A percentile compares a stretch with the other conserved stretches of the same genome.
phyloP scores from a whole-genome alignment of 805 yeast species.

The Saccharomycopsis sp. region DNA sequence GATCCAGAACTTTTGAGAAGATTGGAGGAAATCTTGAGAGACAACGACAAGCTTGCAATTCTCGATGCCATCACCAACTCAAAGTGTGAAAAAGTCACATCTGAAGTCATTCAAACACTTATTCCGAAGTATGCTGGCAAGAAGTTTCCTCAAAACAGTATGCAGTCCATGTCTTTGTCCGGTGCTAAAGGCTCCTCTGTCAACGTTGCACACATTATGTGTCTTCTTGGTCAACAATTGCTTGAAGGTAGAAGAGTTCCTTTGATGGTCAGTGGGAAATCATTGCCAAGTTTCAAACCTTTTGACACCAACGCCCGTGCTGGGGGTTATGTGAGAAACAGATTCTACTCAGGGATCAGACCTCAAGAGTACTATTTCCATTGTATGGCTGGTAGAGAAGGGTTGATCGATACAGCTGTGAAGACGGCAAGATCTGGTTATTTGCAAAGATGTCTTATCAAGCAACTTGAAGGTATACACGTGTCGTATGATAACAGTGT shows the following conservation, averaged over 20 bases:
- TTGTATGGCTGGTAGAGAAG: slow-evolving; percentile 99
- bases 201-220: slow-evolving; percentile 98
- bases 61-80: slow-evolving; percentile 93
- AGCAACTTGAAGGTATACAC: slow-evolving; percentile 95
- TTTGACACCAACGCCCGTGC: slow-evolving; percentile 96
- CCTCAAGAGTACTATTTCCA: slow-evolving; percentile 99
- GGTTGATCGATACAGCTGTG: slow-evolving; percentile 98
- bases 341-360: slow-evolving; percentile 94
- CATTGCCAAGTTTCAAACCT: slow-evolving; percentile 92
- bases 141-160: slow-evolving; percentile 87
- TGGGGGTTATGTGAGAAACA: slow-evolving; percentile 95
- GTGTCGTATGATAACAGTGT: slow-evolving; percentile 90
- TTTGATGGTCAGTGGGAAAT: slow-evolving; percentile 96
- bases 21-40: slow-evolving; percentile 90
- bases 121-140: slow-evolving; percentile 96
- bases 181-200: slow-evolving; percentile 99
- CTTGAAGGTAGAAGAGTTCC: slow-evolving; percentile 99
- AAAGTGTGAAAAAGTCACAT: slow-evolving; percentile 83
- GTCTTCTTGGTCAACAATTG: slow-evolving; percentile 97
- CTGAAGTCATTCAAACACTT: slow-evolving; percentile 90
- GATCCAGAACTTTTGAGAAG: slow-evolving; percentile 79
- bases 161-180: slow-evolving; percentile 98
- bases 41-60: slow-evolving; percentile 83
- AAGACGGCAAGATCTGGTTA: slow-evolving; percentile 98
- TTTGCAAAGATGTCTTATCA: slow-evolving; percentile 95